phyloP scores from a whole-genome alignment of 1,284 basidiomycete genomes.

The Tausonia pullulans region DNA sequence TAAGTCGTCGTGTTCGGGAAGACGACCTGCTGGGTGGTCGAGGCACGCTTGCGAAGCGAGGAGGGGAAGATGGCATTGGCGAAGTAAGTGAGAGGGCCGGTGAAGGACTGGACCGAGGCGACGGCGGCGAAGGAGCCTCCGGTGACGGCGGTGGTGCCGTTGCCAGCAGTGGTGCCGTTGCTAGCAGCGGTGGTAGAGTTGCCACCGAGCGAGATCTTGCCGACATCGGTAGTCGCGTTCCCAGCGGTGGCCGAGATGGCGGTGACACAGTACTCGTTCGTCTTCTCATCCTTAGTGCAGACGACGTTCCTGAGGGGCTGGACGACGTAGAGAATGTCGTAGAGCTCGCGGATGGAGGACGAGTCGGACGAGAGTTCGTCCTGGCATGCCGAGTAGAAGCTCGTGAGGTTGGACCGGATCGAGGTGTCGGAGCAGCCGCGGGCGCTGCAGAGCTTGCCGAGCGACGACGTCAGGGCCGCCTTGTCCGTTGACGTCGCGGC shows the following conservation, averaged over 20 bases:
- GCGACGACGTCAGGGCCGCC: conserved; percentile 42
- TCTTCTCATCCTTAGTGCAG: conserved; percentile 58
- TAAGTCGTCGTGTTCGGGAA: conserved; percentile 58
- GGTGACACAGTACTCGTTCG: conserved; percentile 53
- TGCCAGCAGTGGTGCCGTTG: conserved; percentile 2
- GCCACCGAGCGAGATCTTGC: conserved; percentile 18
- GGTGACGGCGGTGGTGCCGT: background rate
- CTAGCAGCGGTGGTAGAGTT: conserved; percentile 14
- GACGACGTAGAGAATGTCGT: conserved; percentile 67
- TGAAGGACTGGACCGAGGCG: conserved; percentile 22
- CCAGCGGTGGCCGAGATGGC: conserved; percentile 23
- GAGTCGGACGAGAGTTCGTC: conserved; percentile 50
- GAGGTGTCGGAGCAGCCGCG: conserved; percentile 47
- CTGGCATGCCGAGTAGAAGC: conserved; percentile 58
- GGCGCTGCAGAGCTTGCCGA: conserved; percentile 50
- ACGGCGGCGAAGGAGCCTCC: conserved; percentile 1
- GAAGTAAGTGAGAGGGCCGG: conserved; percentile 21
- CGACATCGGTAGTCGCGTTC: conserved; percentile 30
- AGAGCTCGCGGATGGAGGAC: conserved; percentile 40
- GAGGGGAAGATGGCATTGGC: conserved; percentile 17
- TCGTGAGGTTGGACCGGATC: conserved; percentile 50
- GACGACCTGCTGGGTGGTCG: background rate
- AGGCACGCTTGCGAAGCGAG: conserved; percentile 22
- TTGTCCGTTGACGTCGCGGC: conserved; percentile 41
- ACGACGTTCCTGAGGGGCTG: conserved; percentile 52